These are phyloP conservation scores for Rhynchospora tenuis DNA, from an alignment of 176 grass and related monocot species.

Conservation along the genomic window DNA sequence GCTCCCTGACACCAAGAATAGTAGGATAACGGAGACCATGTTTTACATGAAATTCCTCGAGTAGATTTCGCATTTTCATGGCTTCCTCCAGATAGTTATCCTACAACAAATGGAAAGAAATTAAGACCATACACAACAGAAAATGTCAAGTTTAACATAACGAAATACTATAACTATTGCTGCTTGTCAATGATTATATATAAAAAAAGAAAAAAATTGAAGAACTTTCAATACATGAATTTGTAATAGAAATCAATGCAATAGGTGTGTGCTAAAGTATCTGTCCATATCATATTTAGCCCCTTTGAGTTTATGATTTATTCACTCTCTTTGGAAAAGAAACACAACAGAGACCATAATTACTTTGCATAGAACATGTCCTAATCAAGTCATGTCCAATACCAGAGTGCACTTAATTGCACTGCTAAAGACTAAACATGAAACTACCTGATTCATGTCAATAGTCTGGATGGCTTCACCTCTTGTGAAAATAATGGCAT, in stretches of 20 bases:
- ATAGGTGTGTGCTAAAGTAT: background rate
- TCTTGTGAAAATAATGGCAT: conserved; percentile 95
- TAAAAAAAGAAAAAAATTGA: background rate
- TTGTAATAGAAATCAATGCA: background rate
- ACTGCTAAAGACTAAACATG: background rate
- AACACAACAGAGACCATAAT: too few species aligned
- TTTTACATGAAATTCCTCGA: conserved; percentile 77
- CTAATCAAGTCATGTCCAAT: too few species aligned
- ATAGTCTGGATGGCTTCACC: conserved; percentile 93
- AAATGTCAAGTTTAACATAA: too few species aligned
- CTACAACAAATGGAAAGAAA: conserved; percentile 21
- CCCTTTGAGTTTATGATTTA: too few species aligned
- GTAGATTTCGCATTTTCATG: conserved; percentile 97
- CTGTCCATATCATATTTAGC: too few species aligned
- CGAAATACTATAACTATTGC: background rate
- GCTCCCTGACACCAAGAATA: conserved; percentile 92
- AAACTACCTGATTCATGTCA: conserved; percentile 95
- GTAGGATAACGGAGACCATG: conserved; percentile 62
- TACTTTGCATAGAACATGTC: too few species aligned
- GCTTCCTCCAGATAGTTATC: conserved; percentile 98
- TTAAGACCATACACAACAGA: background rate
- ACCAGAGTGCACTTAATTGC: background rate
- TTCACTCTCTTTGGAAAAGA: too few species aligned
- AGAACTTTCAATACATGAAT: background rate
- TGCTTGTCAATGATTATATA: background rate